Evolutionary conservation across 495 filamentous ascomycete species (phyloP).

Genomic region (Penicillium silybi): DNA sequence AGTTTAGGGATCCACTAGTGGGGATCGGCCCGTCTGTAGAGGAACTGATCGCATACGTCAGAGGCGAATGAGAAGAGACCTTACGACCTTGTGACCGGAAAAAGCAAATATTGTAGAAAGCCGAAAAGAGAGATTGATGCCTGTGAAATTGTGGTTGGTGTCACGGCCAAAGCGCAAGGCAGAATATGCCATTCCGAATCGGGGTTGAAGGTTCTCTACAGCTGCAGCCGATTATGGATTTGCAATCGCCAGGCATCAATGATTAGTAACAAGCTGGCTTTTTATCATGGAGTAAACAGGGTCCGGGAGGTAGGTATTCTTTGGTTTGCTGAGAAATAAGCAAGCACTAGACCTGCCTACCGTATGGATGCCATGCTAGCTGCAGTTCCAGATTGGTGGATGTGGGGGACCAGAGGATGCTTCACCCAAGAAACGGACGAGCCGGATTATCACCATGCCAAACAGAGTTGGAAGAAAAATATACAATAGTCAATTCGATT

Average conservation of each 20-base stretch:
- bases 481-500: no score
- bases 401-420: no score
- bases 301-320: constrained; percentile 44
- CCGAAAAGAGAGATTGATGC: neutral
- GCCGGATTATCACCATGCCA: no score
- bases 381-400: no score
- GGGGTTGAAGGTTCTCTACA: constrained; percentile 1
- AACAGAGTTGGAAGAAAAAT: no score
- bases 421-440: no score
- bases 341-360: no score
- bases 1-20: constrained; percentile 5
- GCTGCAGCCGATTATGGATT: constrained; percentile 16
- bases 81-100: neutral
- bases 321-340: constrained; percentile 23
- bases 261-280: neutral
- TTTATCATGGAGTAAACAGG: constrained; percentile 52
- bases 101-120: neutral
- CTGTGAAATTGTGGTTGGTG: constrained; percentile 7
- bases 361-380: no score
- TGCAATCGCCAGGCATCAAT: constrained; percentile 5
- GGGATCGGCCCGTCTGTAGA: constrained; percentile 9
- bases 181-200: constrained; percentile 8
- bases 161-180: constrained; percentile 22
- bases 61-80: neutral
- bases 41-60: constrained; percentile 1